Evolutionary conservation across 208 protist genomes (phyloP).

Genomic region (Strigomonas culicis): DNA sequence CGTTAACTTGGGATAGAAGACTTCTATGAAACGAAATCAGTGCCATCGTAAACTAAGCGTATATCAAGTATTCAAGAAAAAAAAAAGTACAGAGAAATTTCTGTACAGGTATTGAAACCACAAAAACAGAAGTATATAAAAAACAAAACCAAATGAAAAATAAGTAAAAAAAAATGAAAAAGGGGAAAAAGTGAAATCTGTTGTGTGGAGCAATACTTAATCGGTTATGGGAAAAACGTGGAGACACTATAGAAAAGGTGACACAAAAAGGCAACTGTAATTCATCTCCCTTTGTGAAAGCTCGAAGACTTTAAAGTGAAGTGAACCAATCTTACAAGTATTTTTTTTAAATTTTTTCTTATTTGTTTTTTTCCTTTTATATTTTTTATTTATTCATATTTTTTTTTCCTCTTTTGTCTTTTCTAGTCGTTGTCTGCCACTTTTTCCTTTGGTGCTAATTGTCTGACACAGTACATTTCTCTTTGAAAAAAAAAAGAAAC

Average conservation of each 20-base stretch:
- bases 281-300: too few species aligned
- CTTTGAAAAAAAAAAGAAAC: background rate
- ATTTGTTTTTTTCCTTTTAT: background rate
- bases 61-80: conserved; percentile 1
- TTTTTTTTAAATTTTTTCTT: background rate
- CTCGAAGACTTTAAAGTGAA: too few species aligned
- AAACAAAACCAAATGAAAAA: conserved; percentile 4
- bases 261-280: background rate
- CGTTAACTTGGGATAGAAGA: too few species aligned
- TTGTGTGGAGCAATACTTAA: too few species aligned
- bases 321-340: conserved; percentile 3
- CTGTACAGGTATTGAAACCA: background rate
- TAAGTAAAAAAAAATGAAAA: background rate
- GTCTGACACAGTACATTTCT: background rate
- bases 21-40: too few species aligned
- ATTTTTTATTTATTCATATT: background rate
- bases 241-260: background rate
- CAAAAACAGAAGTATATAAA: background rate
- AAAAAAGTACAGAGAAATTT: conserved; percentile 7
- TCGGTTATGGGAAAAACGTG: background rate
- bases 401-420: background rate
- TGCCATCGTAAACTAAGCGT: too few species aligned
- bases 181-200: background rate
- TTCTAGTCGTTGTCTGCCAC: too few species aligned
- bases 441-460: too few species aligned